phyloP scores from a whole-genome alignment of 1,139 yeast species.

The Saccharomyces hybrid region DNA sequence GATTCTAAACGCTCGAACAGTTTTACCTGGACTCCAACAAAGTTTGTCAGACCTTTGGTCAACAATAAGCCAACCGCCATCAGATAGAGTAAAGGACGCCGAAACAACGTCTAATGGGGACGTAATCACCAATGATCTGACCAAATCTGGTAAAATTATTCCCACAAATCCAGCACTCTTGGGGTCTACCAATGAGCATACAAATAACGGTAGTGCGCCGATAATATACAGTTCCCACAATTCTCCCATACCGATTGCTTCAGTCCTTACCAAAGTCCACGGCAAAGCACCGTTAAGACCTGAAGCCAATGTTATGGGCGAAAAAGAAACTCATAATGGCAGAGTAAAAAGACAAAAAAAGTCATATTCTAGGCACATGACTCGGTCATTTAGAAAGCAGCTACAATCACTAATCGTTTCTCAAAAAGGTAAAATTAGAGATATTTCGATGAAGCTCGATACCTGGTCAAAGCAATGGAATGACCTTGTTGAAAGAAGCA shows the following conservation, averaged over 20 bases:
- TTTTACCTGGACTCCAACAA: conserved; percentile 7
- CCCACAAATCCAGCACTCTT: not conserved
- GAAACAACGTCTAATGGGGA: not conserved
- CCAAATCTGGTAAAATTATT: not conserved
- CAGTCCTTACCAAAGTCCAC: not conserved
- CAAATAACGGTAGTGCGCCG: not conserved
- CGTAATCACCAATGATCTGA: not conserved
- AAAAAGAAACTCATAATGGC: not conserved
- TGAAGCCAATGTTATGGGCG: not conserved
- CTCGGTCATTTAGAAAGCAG: conserved; percentile 20
- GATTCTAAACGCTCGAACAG: not conserved
- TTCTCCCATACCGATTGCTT: not conserved
- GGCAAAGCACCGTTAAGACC: not conserved
- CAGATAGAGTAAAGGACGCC: not conserved
- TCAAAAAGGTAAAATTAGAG: conserved; percentile 23
- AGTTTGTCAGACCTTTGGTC: conserved; percentile 9
- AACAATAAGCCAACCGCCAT: not conserved
- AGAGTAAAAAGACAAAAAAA: conserved; percentile 25
- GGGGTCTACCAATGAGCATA: not conserved
- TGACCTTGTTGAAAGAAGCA: conserved; percentile 18
- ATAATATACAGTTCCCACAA: not conserved
- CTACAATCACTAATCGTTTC: conserved; percentile 20
- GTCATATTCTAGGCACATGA: conserved; percentile 12
- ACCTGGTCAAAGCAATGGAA: conserved; percentile 24
- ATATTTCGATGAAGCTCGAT: conserved; percentile 16